phyloP scores from a whole-genome alignment of 306 rosid genomes.

The Ormosia emarginata region DNA sequence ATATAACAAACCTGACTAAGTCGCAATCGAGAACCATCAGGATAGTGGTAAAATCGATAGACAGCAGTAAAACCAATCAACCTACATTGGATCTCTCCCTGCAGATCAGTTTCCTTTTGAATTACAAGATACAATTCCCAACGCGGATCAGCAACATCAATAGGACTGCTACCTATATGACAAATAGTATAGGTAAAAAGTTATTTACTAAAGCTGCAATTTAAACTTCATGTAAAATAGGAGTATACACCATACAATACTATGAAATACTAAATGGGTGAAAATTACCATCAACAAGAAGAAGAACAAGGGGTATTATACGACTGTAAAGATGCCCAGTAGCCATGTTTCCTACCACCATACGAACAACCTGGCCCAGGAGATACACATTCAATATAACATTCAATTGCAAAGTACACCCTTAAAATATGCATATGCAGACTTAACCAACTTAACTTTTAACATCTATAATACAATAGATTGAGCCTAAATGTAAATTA shows the following conservation, averaged over 20 bases:
- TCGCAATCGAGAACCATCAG: slow-evolving; percentile 72
- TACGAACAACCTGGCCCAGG: slow-evolving; percentile 63
- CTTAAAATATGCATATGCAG: not conserved
- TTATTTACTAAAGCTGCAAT: not conserved
- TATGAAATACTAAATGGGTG: not conserved
- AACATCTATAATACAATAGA: not conserved
- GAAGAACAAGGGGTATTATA: slow-evolving; percentile 81
- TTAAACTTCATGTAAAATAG: not conserved
- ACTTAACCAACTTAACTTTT: not conserved
- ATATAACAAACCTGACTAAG: slow-evolving; percentile 66
- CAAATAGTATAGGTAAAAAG: not conserved
- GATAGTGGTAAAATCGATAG: slow-evolving; percentile 90
- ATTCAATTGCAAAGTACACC: not conserved
- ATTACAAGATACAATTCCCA: slow-evolving; percentile 86
- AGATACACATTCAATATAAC: slow-evolving; percentile 21
- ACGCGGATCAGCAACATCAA: slow-evolving; percentile 70
- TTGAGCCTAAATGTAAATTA: not conserved
- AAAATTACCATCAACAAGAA: slow-evolving; percentile 84
- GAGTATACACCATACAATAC: not conserved
- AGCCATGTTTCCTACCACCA: slow-evolving; percentile 67
- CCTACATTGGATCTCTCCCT: slow-evolving; percentile 40
- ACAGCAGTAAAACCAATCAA: slow-evolving; percentile 83
- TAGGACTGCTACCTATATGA: slow-evolving; percentile 82
- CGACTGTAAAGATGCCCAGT: slow-evolving; percentile 81
- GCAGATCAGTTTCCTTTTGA: slow-evolving; percentile 54